Percentiles rank a stretch among this genome's conserved stretches.
phyloP scores from a whole-genome alignment of 2,329 filamentous ascomycete species.

The Xylaria sp. region DNA sequence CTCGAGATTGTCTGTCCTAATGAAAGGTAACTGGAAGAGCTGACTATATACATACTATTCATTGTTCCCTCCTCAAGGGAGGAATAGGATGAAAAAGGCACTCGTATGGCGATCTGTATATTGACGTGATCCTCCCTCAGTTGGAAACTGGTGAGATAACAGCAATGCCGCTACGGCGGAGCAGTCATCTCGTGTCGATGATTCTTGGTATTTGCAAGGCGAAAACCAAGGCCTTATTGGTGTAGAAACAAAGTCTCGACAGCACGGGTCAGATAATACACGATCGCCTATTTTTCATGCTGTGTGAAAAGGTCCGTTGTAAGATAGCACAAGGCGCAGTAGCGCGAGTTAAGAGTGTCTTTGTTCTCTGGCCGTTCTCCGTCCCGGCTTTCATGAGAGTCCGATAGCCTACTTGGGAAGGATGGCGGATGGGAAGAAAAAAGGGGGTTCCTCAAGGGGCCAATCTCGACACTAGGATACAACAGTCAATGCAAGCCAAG shows the following conservation, averaged over 20 bases:
- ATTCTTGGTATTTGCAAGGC: background rate
- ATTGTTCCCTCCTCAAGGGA: background rate
- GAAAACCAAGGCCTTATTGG: background rate
- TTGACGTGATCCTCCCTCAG: constrained; percentile 11
- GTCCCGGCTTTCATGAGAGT: background rate
- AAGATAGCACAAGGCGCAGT: background rate
- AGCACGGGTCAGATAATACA: background rate
- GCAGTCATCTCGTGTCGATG: background rate
- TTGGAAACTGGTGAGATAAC: background rate
- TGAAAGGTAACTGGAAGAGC: too few relatives aligned
- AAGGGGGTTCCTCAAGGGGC: constrained; percentile 2
- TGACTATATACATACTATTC: background rate
- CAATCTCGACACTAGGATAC: background rate
- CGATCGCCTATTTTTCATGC: background rate
- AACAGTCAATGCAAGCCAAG: constrained; percentile 13
- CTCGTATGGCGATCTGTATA: constrained; percentile 1
- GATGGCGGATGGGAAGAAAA: background rate
- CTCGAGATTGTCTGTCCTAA: too few relatives aligned
- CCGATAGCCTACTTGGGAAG: too few relatives aligned
- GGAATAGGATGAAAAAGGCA: background rate
- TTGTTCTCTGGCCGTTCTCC: background rate
- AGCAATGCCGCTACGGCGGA: background rate
- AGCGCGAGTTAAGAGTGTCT: background rate
- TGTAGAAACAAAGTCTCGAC: background rate
- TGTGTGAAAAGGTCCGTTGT: background rate